Conservation (phyloP, 2,329 filamentous ascomycete genomes). For the Whalleya microplaca region DNA sequence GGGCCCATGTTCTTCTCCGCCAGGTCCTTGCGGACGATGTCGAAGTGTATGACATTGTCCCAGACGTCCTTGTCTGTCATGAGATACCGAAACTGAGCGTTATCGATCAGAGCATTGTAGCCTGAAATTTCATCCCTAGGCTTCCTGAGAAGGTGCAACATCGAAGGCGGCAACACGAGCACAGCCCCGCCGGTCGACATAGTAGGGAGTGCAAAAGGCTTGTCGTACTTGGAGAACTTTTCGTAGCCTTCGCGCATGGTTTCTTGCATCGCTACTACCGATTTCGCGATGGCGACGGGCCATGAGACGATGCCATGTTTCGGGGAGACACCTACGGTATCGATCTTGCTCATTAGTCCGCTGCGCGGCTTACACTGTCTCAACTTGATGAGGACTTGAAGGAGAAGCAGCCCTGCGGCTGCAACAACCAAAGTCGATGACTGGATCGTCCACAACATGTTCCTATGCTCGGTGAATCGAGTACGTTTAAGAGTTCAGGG, state of each 20-base stretch:
- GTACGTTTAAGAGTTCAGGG: too few species aligned
- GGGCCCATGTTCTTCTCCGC: neutral
- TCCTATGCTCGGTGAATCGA: too few species aligned
- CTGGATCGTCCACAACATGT: too few species aligned
- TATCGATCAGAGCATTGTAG: constrained; percentile 2
- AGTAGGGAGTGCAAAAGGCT: constrained; percentile 13
- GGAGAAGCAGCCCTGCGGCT: too few species aligned
- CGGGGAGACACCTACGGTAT: too few species aligned
- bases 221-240: neutral
- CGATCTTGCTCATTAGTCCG: too few species aligned
- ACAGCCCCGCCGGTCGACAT: constrained; percentile 11
- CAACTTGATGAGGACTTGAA: too few species aligned
- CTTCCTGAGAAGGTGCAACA: constrained; percentile 1
- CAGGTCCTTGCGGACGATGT: constrained; percentile 4
- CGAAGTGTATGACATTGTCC: constrained; percentile 10
- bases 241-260: neutral
- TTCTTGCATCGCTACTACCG: neutral
- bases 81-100: constrained; percentile 1
- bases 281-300: too few species aligned
- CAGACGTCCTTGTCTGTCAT: constrained; percentile 1
- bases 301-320: too few species aligned
- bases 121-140: neutral
- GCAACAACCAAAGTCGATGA: too few species aligned
- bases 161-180: constrained; percentile 10
- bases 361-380: too few species aligned